These are phyloP conservation scores for Stephanodiscus triporus DNA, from an alignment of 108 stramenopile species.

Conservation along the genomic window DNA sequence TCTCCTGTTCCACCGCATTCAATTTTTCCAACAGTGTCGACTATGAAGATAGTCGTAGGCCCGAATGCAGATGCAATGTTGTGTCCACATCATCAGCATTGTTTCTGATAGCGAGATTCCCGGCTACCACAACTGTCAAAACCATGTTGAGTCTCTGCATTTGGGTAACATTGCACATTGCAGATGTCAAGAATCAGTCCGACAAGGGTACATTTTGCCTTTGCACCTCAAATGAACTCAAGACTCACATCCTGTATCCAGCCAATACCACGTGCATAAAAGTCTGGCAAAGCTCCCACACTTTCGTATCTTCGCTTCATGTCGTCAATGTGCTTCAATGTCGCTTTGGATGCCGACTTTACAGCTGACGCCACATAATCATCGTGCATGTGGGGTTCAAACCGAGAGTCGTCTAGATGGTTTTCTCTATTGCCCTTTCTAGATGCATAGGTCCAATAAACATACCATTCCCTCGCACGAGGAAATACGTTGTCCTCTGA, in stretches of 20 bases:
- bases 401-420: not conserved
- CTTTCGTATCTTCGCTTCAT: conserved; percentile 21
- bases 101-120: not conserved
- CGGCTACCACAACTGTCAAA: conserved; percentile 17
- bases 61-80: conserved; percentile 17
- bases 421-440: not conserved
- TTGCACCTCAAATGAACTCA: not conserved
- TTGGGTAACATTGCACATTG: not conserved
- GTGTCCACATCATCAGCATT: not conserved
- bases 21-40: conserved; percentile 21
- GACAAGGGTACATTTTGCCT: not conserved
- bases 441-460: not conserved
- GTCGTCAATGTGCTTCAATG: conserved; percentile 8
- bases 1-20: conserved; percentile 5
- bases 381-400: not conserved
- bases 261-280: conserved; percentile 18
- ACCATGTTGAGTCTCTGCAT: conserved; percentile 26
- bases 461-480: conserved; percentile 5
- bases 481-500: not conserved
- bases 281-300: conserved; percentile 25
- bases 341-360: not conserved
- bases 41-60: conserved; percentile 15
- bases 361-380: not conserved
- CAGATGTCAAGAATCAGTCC: not conserved
- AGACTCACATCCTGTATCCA: conserved; percentile 24